Conservation (phyloP, 345 rosid species). For the Salix brachista region DNA sequence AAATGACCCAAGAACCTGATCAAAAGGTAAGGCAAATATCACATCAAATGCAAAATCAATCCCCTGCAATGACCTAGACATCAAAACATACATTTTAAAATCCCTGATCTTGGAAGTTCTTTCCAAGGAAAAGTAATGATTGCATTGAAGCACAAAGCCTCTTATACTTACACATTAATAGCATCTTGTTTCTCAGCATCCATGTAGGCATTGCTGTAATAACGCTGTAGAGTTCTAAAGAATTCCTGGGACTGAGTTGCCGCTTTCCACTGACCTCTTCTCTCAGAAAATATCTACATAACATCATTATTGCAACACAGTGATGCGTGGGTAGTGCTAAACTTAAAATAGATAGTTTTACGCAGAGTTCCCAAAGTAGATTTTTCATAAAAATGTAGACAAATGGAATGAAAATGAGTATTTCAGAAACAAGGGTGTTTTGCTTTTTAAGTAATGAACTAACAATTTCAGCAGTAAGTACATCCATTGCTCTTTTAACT, state of each 20-base stretch:
- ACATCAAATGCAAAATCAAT: background rate
- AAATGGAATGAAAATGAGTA: background rate
- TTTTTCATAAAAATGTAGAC: too few relatives aligned
- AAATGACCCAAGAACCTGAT: slow-evolving; percentile 91
- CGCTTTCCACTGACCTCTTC: slow-evolving; percentile 98
- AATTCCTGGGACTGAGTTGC: slow-evolving; percentile 95
- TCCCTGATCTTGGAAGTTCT: background rate
- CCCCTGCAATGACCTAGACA: background rate
- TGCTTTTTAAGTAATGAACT: background rate
- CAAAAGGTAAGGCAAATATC: slow-evolving; percentile 12
- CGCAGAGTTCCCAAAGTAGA: background rate
- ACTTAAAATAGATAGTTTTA: background rate
- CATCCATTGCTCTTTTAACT: background rate
- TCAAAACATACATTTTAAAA: background rate
- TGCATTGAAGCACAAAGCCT: background rate
- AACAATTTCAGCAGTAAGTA: background rate
- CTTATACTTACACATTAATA: slow-evolving; percentile 71
- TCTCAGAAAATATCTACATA: slow-evolving; percentile 80
- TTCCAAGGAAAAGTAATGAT: background rate
- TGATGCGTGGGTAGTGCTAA: background rate
- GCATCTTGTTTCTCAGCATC: slow-evolving; percentile 95
- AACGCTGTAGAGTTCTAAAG: slow-evolving; percentile 80
- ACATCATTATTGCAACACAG: slow-evolving; percentile 1
- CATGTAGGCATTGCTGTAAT: slow-evolving; percentile 84
- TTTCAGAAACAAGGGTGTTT: background rate